Base-by-base conservation (phyloP, 345 rosid genomes). In the Camelina hispida region DNA sequence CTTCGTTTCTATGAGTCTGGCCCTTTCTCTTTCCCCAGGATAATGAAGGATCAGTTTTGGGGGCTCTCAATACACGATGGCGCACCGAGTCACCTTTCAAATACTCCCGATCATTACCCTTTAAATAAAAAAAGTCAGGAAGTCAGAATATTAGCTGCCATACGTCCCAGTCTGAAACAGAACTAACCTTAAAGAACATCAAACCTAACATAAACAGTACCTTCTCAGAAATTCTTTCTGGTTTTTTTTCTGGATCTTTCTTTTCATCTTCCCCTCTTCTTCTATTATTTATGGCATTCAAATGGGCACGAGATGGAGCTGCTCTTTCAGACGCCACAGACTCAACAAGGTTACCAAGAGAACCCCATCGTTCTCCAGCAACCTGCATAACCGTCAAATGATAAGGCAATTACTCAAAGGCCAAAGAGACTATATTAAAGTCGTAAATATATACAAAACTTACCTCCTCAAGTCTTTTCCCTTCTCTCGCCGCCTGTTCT, bases 401-500 rank as follows among this genome's bases (percentile, higher is more conserved):
- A 53, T 68, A 54, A 78, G 51, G 66, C 61, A 13, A 32, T 25
- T 56, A 70, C 32, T 59, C 53, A 17, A 70, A 58, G 32, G 47
- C 20, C 50, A 42, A 15, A 62, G 10, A 52, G 68, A 61, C 67
- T 46, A 73, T n/a, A 38, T 54, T 52, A 64, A 43, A 43, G 34
- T 43, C 18, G 18, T 44, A 69, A 22, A 5, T 22, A 35, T 55
- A 34, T 9, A 58, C 58, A 22, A 59, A 80, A 20, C 65, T 68
- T 67, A 91, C 98, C 81, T 92, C 91, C 15, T 86, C 85, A 43
- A 91, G 81, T 23, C 67, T 81, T 65, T 83, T 79, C 38, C 97
- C 98, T 25, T 94, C 97, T 71, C 98, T 87, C 14, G 85, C 89
- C 28, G 98, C 97, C 70, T 94, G 96, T 85, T 94, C 98, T 66